A percentile compares a stretch with the other conserved stretches of the same genome.
Conservation (phyloP, 2,329 filamentous ascomycete genomes). For the Aspergillus sojae region DNA sequence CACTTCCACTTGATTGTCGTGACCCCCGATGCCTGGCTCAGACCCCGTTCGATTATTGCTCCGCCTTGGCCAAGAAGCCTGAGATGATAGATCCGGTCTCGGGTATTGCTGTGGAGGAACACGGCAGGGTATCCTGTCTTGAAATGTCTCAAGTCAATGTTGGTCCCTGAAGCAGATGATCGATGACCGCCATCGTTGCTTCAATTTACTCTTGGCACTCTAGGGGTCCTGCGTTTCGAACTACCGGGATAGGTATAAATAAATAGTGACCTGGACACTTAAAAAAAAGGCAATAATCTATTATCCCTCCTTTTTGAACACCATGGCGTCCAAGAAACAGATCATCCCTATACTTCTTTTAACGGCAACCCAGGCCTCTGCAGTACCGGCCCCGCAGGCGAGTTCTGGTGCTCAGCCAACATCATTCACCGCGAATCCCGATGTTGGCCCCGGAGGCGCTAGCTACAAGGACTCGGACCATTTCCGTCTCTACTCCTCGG, state of each 20-base stretch:
- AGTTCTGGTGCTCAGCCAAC: not conserved
- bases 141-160: not conserved
- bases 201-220: not conserved
- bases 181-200: not conserved
- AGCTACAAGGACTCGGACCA: constrained; percentile 14
- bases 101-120: not conserved
- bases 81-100: not conserved
- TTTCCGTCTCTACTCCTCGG: constrained; percentile 15
- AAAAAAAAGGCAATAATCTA: no score
- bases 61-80: not conserved
- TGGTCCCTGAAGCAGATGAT: not conserved
- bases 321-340: not conserved
- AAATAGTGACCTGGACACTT: no score
- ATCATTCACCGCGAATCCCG: constrained; percentile 14
- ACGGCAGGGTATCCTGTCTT: not conserved
- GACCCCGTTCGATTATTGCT: not conserved
- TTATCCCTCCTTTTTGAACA: not conserved
- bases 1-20: not conserved
- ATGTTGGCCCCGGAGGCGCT: constrained; percentile 10
- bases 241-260: not conserved
- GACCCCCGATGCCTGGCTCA: not conserved
- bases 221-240: not conserved
- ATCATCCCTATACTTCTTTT: not conserved
- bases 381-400: not conserved
- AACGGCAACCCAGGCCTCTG: not conserved